These are phyloP conservation scores for Myriosclerotinia duriaeana DNA, from an alignment of 2,329 filamentous ascomycete genomes.

Conservation along the genomic window DNA sequence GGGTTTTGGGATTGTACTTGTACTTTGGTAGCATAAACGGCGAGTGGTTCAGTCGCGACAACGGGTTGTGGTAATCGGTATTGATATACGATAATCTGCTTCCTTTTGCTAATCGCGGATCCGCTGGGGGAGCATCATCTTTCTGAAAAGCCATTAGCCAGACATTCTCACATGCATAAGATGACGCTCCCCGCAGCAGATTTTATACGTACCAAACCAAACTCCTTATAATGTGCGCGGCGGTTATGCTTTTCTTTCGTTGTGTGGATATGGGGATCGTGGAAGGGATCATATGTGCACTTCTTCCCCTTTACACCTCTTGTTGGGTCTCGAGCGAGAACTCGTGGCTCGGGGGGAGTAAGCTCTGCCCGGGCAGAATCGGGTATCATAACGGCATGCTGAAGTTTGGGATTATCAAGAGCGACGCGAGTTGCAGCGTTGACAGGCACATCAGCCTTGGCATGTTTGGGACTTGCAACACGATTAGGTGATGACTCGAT, in stretches of 20 bases:
- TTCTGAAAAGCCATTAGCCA: slow-evolving; percentile 68
- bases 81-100: slow-evolving; percentile 67
- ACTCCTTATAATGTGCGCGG: slow-evolving; percentile 62
- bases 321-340: slow-evolving; percentile 57
- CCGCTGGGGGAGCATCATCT: slow-evolving; percentile 75
- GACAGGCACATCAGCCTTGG: slow-evolving; percentile 40
- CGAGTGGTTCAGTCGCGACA: slow-evolving; percentile 67
- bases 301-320: slow-evolving; percentile 56
- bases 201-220: slow-evolving; percentile 63
- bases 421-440: slow-evolving; percentile 40
- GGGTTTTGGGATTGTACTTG: slow-evolving; percentile 76
- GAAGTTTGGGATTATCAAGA: slow-evolving; percentile 27
- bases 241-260: slow-evolving; percentile 55
- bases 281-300: slow-evolving; percentile 59
- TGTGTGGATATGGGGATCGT: slow-evolving; percentile 43
- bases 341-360: slow-evolving; percentile 33
- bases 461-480: slow-evolving; percentile 52
- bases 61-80: slow-evolving; percentile 66
- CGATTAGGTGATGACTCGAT: slow-evolving; percentile 64
- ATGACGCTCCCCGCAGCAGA: slow-evolving; percentile 58
- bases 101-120: slow-evolving; percentile 76
- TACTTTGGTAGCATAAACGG: slow-evolving; percentile 83
- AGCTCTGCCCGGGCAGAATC: slow-evolving; percentile 31
- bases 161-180: slow-evolving; percentile 48
- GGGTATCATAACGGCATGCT: slow-evolving; percentile 38